Percentiles rank a stretch among this genome's conserved stretches.
phyloP scores from a whole-genome alignment of 345 rosid species.

The Aquilaria yunnanensis region DNA sequence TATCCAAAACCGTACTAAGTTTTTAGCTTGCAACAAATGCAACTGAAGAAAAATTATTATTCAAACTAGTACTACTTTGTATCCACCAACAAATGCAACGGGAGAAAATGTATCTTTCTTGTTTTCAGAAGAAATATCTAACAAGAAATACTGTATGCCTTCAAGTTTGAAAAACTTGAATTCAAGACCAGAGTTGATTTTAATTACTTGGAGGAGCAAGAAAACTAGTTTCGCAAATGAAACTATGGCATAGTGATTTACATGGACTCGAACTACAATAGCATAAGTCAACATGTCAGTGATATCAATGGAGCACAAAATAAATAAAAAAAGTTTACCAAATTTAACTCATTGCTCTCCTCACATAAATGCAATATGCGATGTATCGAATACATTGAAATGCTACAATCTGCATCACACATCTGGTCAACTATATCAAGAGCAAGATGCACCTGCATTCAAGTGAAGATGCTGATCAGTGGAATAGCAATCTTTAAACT shows the following conservation, averaged over 20 bases:
- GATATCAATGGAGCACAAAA: background rate
- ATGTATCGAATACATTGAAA: conserved; percentile 43
- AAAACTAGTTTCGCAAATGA: conserved; percentile 5
- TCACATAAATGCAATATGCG: conserved; percentile 48
- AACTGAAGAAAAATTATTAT: too few species aligned
- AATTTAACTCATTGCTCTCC: conserved; percentile 48
- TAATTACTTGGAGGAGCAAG: too few species aligned
- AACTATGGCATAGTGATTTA: background rate
- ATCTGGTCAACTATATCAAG: conserved; percentile 63
- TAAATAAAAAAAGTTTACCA: conserved; percentile 37
- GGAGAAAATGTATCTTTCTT: too few species aligned
- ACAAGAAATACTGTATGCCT: too few species aligned
- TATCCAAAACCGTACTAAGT: too few species aligned
- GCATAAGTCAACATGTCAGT: background rate
- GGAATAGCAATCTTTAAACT: background rate
- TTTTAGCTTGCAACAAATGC: too few species aligned
- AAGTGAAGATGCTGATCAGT: conserved; percentile 18
- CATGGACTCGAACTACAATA: background rate
- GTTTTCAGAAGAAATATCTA: too few species aligned
- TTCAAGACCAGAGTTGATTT: too few species aligned
- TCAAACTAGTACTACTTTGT: too few species aligned
- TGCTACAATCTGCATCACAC: conserved; percentile 41
- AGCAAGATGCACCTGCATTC: conserved; percentile 63
- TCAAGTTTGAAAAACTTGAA: too few species aligned
- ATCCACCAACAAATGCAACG: too few species aligned